Evolutionary conservation across 441 rosid genomes (phyloP), one percentile per base, ranked within the genome.

Genomic region (Cnidoscolus chayamansa): DNA sequence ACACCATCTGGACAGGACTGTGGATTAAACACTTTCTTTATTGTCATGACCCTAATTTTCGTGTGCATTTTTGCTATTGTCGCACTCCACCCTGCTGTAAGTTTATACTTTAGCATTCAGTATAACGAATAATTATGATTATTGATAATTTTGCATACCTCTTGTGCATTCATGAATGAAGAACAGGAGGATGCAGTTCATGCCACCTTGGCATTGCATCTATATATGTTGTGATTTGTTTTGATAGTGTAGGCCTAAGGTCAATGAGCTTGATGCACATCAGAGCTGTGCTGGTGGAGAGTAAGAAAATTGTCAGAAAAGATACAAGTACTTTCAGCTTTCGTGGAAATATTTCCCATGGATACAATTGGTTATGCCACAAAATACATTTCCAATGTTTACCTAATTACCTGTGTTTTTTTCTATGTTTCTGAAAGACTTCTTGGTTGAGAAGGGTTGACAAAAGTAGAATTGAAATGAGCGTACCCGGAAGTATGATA

Each of bases 1-100:
- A 83, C 95, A 65, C 97, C 98, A 55, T 94, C 97, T 71, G 97
- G 97, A 76, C 92, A 92, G 63, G 95, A 92, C 64, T 94, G 98
- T 86, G 98, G 95, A 50, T 81, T 94, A 74, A 94, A 94, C 81
- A 92, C 89, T 40, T 90, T 94, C 84, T 87, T 94, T 71, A 86
- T 94, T 5, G 76, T 89, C 73, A 78, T 87, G 86, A 83, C 89
- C 74, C 77, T 94, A 82, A 89, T 92, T 67, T 76, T 76, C 49
- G 94, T 77, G 40, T 77, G 92, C 62, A 75, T 87, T 74, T 94
- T 92, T 72, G 94, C 95, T 35, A 63, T 89, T 49, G 90, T 89
- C 59, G 94, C 91, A 8, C 76, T 94, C 72, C 98, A 94, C 72
- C 98, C 98, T 40, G 83, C 94, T 20, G 98, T 94, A 82, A 88